Evolutionary conservation across 306 rosid genomes (phyloP).

Genomic region (Neltuma alba): DNA sequence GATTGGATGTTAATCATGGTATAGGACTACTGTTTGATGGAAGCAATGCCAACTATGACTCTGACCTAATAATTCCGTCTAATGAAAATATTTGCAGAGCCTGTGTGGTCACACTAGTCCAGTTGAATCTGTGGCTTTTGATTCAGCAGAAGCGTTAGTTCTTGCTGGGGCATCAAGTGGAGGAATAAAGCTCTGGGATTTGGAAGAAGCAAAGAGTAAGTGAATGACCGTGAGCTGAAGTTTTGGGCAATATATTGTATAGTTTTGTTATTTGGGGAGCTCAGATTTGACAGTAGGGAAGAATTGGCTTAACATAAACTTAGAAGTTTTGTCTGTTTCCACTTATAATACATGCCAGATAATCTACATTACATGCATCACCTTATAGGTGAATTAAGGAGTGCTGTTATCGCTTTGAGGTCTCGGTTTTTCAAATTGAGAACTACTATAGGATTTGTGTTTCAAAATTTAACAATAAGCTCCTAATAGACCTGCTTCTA

Average conservation of each 20-base stretch:
- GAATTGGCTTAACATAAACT: slow-evolving; percentile 2
- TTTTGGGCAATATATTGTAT: neutral
- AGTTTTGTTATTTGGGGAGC: slow-evolving; percentile 26
- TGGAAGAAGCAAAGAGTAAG: slow-evolving; percentile 85
- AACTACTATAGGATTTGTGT: slow-evolving; percentile 19
- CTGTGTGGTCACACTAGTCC: slow-evolving; percentile 71
- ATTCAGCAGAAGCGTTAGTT: slow-evolving; percentile 73
- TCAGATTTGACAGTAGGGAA: slow-evolving; percentile 10
- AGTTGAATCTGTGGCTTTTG: slow-evolving; percentile 69
- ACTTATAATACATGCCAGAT: slow-evolving; percentile 13
- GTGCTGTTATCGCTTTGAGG: slow-evolving; percentile 25
- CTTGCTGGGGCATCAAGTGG: slow-evolving; percentile 79
- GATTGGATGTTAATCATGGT: slow-evolving; percentile 17
- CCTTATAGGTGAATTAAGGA: slow-evolving; percentile 26
- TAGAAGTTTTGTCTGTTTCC: slow-evolving; percentile 14
- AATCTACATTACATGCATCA: slow-evolving; percentile 25
- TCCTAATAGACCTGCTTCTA: slow-evolving; percentile 51
- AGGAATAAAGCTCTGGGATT: slow-evolving; percentile 74
- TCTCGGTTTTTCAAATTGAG: slow-evolving; percentile 11
- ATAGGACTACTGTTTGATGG: slow-evolving; percentile 27
- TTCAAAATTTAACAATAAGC: slow-evolving; percentile 27
- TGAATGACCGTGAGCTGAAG: slow-evolving; percentile 25
- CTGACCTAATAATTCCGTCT: slow-evolving; percentile 25
- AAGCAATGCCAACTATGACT: slow-evolving; percentile 7
- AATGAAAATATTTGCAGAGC: slow-evolving; percentile 49